Percentiles rank a stretch among this genome's conserved stretches.
Evolutionary conservation across 805 yeast genomes (phyloP).

Genomic region (Teunomyces cretensis): DNA sequence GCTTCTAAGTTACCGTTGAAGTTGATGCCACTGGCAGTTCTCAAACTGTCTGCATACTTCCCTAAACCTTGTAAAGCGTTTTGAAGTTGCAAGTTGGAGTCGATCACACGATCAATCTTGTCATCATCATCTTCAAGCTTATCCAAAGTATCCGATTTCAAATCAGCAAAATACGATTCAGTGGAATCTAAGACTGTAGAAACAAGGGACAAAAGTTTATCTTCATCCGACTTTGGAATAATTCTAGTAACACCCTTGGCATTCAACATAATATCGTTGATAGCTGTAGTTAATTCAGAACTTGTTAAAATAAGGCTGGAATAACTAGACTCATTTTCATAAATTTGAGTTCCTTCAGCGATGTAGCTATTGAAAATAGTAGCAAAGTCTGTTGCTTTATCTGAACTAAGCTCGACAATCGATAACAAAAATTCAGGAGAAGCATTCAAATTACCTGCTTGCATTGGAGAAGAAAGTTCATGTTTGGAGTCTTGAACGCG

Average conservation of each 20-base stretch:
- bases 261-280: slow-evolving; percentile 62
- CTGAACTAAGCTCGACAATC: slow-evolving; percentile 66
- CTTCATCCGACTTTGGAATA: slow-evolving; percentile 55
- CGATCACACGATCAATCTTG: slow-evolving; percentile 73
- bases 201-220: slow-evolving; percentile 46
- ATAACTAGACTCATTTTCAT: slow-evolving; percentile 47
- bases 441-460: slow-evolving; percentile 76
- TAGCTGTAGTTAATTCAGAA: slow-evolving; percentile 59
- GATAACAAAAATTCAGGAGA: slow-evolving; percentile 70
- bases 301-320: slow-evolving; percentile 60
- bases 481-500: slow-evolving; percentile 70
- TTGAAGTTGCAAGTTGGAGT: slow-evolving; percentile 73
- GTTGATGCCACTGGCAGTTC: slow-evolving; percentile 29
- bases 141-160: slow-evolving; percentile 54
- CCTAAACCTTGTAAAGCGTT: slow-evolving; percentile 61
- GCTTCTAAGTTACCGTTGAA: slow-evolving; percentile 60
- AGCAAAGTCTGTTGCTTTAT: slow-evolving; percentile 77
- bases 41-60: slow-evolving; percentile 54
- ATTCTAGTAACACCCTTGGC: slow-evolving; percentile 67
- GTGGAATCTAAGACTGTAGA: slow-evolving; percentile 57
- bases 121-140: slow-evolving; percentile 56
- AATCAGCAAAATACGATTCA: slow-evolving; percentile 58
- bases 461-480: slow-evolving; percentile 75
- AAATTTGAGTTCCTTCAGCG: slow-evolving; percentile 65
- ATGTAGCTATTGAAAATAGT: slow-evolving; percentile 70